A percentile compares a stretch with the other conserved stretches of the same genome.
Evolutionary conservation across 2,329 filamentous ascomycete genomes (phyloP).

Genomic region (Amphichorda felina): DNA sequence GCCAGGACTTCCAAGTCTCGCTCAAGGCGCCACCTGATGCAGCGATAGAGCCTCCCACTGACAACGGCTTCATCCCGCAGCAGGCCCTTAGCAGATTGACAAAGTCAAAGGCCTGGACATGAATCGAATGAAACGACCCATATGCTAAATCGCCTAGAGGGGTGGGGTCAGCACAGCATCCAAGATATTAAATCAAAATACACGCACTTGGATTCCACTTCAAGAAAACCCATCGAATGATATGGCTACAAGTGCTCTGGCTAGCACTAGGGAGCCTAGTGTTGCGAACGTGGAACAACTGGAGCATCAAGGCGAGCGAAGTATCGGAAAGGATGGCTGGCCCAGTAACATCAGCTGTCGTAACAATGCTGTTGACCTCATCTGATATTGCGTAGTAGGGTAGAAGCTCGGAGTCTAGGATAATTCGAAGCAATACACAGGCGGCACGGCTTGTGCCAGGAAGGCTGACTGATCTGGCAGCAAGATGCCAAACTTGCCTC

Average conservation of each 20-base stretch:
- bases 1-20: constrained; percentile 33
- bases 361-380: constrained; percentile 60
- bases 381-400: constrained; percentile 55
- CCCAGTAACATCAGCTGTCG: constrained; percentile 69
- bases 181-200: constrained; percentile 1
- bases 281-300: constrained; percentile 54
- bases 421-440: constrained; percentile 57
- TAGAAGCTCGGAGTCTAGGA: constrained; percentile 56
- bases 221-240: constrained; percentile 71
- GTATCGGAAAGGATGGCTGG: constrained; percentile 72
- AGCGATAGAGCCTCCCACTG: neutral
- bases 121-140: constrained; percentile 50
- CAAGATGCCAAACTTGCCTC: constrained; percentile 66
- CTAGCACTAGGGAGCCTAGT: constrained; percentile 57
- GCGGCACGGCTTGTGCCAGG: constrained; percentile 64
- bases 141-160: constrained; percentile 53
- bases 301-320: constrained; percentile 60
- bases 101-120: constrained; percentile 54
- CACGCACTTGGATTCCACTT: constrained; percentile 70
- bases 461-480: constrained; percentile 58
- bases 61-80: constrained; percentile 37
- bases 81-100: constrained; percentile 58
- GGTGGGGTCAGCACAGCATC: neutral
- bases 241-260: constrained; percentile 54
- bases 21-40: constrained; percentile 29